Conservation (phyloP, 2,329 filamentous ascomycete species). For the Cadophora malorum region DNA sequence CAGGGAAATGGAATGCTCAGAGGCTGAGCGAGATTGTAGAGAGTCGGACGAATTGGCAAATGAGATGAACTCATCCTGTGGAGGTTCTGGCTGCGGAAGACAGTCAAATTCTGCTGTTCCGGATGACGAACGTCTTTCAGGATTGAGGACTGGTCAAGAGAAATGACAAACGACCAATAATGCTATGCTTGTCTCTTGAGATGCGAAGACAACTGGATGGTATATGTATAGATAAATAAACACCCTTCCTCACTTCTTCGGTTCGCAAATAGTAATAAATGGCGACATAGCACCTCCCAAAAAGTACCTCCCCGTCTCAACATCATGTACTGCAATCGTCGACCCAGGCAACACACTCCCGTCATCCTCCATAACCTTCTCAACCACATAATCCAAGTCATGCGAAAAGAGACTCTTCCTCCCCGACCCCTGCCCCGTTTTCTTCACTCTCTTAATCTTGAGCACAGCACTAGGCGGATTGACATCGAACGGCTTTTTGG, state of each 20-base stretch:
- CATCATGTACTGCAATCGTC: conserved; percentile 45
- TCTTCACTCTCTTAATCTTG: conserved; percentile 37
- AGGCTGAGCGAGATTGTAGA: too few relatives aligned
- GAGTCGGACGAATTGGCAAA: too few relatives aligned
- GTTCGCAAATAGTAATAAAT: conserved; percentile 38
- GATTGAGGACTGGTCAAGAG: too few relatives aligned
- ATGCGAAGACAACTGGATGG: too few relatives aligned
- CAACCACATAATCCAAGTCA: conserved; percentile 36
- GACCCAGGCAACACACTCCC: conserved; percentile 40
- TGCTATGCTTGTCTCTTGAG: not conserved
- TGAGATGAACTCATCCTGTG: too few relatives aligned
- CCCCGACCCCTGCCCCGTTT: conserved; percentile 19
- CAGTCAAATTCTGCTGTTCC: too few relatives aligned
- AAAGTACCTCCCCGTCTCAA: conserved; percentile 44
- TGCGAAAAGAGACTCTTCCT: conserved; percentile 18
- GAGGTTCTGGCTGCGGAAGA: too few relatives aligned
- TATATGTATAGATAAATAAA: not conserved
- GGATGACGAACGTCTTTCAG: too few relatives aligned
- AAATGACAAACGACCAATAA: not conserved
- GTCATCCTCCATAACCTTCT: conserved; percentile 48
- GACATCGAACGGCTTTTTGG: conserved; percentile 38
- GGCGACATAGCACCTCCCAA: conserved; percentile 39
- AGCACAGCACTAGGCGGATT: conserved; percentile 38
- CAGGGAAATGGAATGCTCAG: too few relatives aligned
- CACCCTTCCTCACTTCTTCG: not conserved